phyloP scores from a whole-genome alignment of 225 moss, liverwort and hornwort genomes.

The Neckera pumila region DNA sequence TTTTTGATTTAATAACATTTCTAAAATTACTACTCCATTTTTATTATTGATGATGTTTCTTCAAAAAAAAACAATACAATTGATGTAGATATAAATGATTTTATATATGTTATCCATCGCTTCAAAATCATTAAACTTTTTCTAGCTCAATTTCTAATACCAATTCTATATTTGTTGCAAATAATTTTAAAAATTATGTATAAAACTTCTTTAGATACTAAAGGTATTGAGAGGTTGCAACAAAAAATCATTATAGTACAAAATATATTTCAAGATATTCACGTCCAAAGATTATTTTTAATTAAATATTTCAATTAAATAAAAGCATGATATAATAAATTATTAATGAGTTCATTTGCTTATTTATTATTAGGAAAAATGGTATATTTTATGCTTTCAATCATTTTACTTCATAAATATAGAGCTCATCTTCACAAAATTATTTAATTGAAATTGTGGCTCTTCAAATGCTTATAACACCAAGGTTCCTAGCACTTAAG shows the following conservation, averaged over 20 bases:
- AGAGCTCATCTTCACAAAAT: no score
- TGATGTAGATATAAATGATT: background rate
- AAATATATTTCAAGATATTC: background rate
- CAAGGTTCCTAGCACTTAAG: accelerated
- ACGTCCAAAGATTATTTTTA: no score
- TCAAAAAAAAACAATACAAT: background rate
- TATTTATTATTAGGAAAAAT: no score
- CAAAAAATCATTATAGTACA: no score
- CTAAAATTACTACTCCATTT: background rate
- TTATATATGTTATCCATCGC: no score
- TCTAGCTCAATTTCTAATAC: background rate
- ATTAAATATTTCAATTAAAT: no score
- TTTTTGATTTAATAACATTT: no score
- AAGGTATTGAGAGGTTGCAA: background rate
- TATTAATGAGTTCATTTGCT: background rate
- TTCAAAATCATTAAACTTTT: background rate
- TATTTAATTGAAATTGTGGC: background rate
- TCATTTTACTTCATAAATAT: background rate
- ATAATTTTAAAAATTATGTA: background rate
- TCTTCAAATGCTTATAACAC: background rate
- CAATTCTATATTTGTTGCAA: background rate
- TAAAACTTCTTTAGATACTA: background rate
- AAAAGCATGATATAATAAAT: background rate
- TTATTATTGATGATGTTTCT: background rate
- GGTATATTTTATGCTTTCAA: background rate